These are phyloP conservation scores for Tilletia setariae DNA, from an alignment of 1,284 basidiomycete genomes.

Conservation along the genomic window DNA sequence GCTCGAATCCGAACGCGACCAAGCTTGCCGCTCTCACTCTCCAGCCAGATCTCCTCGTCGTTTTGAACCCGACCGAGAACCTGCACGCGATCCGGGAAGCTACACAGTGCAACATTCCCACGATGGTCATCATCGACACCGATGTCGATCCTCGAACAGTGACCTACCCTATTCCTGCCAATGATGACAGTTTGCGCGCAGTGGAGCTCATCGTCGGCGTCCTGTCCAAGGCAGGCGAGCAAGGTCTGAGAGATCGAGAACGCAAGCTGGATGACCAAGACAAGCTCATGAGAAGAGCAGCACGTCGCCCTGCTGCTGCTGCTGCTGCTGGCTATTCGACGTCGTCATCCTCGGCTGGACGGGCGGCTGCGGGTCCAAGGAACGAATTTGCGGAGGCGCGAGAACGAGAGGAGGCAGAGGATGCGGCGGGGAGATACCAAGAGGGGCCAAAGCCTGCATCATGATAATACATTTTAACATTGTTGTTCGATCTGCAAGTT, in stretches of 20 bases:
- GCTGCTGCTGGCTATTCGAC: not conserved
- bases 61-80: slow-evolving; percentile 83
- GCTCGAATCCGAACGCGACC: slow-evolving; percentile 18
- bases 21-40: slow-evolving; percentile 63
- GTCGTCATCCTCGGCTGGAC: not conserved
- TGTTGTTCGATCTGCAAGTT: too few relatives aligned
- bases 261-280: slow-evolving; percentile 39
- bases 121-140: slow-evolving; percentile 76
- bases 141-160: slow-evolving; percentile 93
- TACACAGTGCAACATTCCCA: slow-evolving; percentile 55
- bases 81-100: slow-evolving; percentile 59
- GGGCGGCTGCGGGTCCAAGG: slow-evolving; percentile 1
- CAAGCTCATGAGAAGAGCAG: slow-evolving; percentile 22
- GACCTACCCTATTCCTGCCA: slow-evolving; percentile 97
- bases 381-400: slow-evolving; percentile 1
- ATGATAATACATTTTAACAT: too few relatives aligned
- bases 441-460: too few relatives aligned
- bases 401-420: not conserved
- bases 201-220: slow-evolving; percentile 87
- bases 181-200: slow-evolving; percentile 87
- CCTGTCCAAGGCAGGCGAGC: slow-evolving; percentile 77
- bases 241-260: slow-evolving; percentile 38
- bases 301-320: not conserved
- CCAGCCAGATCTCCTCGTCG: slow-evolving; percentile 79
- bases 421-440: too few relatives aligned